Evolutionary conservation across 257 asterid species (phyloP).

Genomic region (Orobanche coerulescens): DNA sequence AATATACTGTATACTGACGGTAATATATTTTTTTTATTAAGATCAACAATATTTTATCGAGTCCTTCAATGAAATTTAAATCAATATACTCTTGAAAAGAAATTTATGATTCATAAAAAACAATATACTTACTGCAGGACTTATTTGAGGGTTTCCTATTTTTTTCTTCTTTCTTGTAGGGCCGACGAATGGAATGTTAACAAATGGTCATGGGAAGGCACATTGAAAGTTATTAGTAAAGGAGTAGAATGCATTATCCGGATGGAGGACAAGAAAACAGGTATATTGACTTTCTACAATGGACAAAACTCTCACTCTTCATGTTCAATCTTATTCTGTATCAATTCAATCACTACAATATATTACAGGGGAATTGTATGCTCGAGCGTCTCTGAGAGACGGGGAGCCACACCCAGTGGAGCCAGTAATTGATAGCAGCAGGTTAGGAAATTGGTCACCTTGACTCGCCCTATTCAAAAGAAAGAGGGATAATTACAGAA

Average conservation of each 20-base stretch:
- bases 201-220: slow-evolving; percentile 99
- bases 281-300: slow-evolving; percentile 25
- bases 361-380: slow-evolving; percentile 82
- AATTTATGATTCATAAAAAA: not conserved
- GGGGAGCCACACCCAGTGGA: slow-evolving; percentile 99
- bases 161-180: slow-evolving; percentile 36
- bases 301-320: not conserved
- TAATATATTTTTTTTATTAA: too few species aligned
- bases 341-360: slow-evolving; percentile 6
- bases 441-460: slow-evolving; percentile 35
- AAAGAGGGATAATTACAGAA: too few species aligned
- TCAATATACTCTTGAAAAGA: not conserved
- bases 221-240: slow-evolving; percentile 71
- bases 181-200: slow-evolving; percentile 99
- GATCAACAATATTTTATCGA: too few species aligned
- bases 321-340: slow-evolving; percentile 2
- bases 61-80: too few species aligned
- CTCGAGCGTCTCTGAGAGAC: slow-evolving; percentile 90
- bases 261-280: slow-evolving; percentile 87
- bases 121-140: not conserved
- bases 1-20: too few species aligned
- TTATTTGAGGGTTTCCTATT: slow-evolving; percentile 3
- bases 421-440: slow-evolving; percentile 98
- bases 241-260: slow-evolving; percentile 91
- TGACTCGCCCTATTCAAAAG: not conserved